Conservation (phyloP, 2,329 filamentous ascomycete genomes). For the Ascochyta clinopodiicola region DNA sequence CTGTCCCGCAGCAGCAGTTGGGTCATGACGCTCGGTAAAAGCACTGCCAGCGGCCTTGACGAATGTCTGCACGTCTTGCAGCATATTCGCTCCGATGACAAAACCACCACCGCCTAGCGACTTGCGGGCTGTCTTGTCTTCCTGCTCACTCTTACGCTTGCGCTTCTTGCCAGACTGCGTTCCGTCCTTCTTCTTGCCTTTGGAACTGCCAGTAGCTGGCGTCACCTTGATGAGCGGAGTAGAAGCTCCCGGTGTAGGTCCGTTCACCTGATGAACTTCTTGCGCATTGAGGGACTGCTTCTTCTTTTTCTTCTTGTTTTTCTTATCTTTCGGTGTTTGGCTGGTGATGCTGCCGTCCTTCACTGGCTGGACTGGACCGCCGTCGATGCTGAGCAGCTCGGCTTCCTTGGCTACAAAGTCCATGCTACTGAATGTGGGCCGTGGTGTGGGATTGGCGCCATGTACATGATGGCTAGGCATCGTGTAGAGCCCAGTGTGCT, state of each 20-base stretch:
- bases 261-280: neutral
- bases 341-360: neutral
- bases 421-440: constrained; percentile 30
- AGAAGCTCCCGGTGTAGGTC: neutral
- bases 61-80: constrained; percentile 14
- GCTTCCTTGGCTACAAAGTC: constrained; percentile 22
- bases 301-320: constrained; percentile 15
- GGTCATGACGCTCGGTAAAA: constrained; percentile 3
- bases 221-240: constrained; percentile 3
- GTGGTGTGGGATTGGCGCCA: constrained; percentile 8
- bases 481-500: constrained; percentile 29
- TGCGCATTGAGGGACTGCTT: constrained; percentile 5
- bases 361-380: neutral
- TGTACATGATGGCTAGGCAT: constrained; percentile 33
- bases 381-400: neutral
- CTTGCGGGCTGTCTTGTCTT: neutral
- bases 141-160: constrained; percentile 18
- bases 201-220: constrained; percentile 7
- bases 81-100: constrained; percentile 14
- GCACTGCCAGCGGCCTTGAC: constrained; percentile 17
- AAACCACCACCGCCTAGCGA: neutral
- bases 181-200: constrained; percentile 12
- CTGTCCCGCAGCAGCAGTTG: neutral
- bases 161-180: constrained; percentile 23
- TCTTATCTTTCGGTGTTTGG: neutral